Evolutionary conservation across 108 stramenopile genomes (phyloP).

Genomic region (Nannochloropsis gaditana): DNA sequence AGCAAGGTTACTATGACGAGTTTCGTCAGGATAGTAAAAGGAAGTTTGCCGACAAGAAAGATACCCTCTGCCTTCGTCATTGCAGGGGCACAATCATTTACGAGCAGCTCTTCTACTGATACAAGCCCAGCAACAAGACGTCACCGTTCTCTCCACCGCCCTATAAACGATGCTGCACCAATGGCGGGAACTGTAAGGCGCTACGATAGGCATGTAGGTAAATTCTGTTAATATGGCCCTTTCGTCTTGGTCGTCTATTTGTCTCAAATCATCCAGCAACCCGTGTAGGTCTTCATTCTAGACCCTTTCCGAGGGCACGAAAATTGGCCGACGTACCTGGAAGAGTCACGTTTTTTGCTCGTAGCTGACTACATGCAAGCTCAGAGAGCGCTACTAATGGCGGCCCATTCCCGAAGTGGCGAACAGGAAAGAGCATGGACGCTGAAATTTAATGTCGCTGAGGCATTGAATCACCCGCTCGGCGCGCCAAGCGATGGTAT

Average conservation of each 20-base stretch:
- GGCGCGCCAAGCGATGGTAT: not conserved
- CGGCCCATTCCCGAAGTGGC: not conserved
- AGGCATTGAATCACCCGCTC: not conserved
- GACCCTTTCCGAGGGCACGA: not conserved
- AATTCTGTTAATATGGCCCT: not conserved
- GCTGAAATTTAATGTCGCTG: not conserved
- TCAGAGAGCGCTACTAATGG: not conserved
- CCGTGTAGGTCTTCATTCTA: not conserved
- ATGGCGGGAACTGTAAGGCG: not conserved
- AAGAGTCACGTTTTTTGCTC: not conserved
- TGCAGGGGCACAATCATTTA: not conserved
- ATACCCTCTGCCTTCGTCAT: no score
- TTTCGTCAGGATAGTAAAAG: no score
- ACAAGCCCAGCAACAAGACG: not conserved
- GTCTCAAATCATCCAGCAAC: not conserved
- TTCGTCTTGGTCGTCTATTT: not conserved
- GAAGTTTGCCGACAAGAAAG: no score
- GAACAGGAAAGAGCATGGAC: not conserved
- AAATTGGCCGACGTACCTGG: not conserved
- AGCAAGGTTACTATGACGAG: no score
- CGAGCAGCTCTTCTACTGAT: not conserved
- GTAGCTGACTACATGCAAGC: not conserved
- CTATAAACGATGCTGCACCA: not conserved
- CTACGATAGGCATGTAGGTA: conserved; percentile 4
- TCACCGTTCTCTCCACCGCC: not conserved